Percentiles rank a stretch among this genome's conserved stretches.
phyloP scores from a whole-genome alignment of 306 rosid species.

The Acacia acuminata region DNA sequence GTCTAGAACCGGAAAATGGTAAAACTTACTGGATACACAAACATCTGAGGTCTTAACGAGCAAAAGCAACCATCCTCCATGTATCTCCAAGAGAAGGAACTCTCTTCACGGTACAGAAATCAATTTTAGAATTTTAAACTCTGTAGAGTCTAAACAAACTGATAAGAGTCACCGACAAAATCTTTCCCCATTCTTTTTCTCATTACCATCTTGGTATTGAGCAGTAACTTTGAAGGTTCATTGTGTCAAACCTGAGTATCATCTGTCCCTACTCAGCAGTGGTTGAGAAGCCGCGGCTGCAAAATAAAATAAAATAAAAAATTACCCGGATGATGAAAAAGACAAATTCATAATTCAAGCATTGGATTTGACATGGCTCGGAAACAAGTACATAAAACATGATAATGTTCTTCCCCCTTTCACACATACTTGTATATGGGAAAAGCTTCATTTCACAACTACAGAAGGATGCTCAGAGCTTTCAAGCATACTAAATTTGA shows the following conservation, averaged over 20 bases:
- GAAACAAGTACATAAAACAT: background rate
- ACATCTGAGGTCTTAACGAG: constrained; percentile 1
- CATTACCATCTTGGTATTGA: background rate
- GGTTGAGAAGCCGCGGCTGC: constrained; percentile 53
- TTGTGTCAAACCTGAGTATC: constrained; percentile 38
- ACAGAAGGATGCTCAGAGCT: background rate
- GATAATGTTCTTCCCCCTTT: background rate
- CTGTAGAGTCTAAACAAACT: background rate
- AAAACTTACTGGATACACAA: background rate
- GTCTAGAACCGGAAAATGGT: constrained; percentile 17
- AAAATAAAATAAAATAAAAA: constrained; percentile 46
- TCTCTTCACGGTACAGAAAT: constrained; percentile 8
- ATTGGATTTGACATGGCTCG: constrained; percentile 3
- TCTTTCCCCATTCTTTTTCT: background rate
- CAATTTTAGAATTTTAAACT: constrained; percentile 22
- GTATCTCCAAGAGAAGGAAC: background rate
- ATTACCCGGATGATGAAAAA: constrained; percentile 5
- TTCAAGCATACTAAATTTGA: background rate
- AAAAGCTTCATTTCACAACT: background rate
- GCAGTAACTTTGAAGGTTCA: constrained; percentile 29
- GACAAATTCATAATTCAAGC: constrained; percentile 2
- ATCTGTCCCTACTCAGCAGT: constrained; percentile 50
- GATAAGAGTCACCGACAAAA: constrained; percentile 22
- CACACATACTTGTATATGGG: background rate
- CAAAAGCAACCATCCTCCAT: constrained; percentile 11